Evolutionary conservation across 768 basidiomycete species (phyloP), one percentile per base, ranked within the genome.

Genomic region (Clitopilus hobsonii): DNA sequence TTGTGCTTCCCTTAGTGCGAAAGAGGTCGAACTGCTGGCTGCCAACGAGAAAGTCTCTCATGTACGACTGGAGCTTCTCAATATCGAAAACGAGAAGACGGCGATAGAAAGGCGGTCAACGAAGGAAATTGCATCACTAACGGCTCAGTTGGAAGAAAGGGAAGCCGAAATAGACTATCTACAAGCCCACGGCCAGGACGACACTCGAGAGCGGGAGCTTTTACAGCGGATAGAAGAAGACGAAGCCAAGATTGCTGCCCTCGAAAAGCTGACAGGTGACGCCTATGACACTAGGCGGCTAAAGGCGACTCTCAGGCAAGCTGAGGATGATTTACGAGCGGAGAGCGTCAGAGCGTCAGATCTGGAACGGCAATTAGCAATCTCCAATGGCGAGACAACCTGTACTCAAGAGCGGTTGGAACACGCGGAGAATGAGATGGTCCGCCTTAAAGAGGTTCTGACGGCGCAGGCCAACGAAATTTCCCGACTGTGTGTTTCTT

Each of bases 151-250:
- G 56, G 77, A 80, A 45, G 81, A 79, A 59, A 83, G 76, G 60
- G 81, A 85, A 26, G 82, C 83, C 36, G 89, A 90, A 57, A 59
- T 89, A 8, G 68, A 67, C 18, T 76, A 71, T 38, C 53, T 82
- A 41, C 72, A 64, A 61, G 72, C 66, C 27, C 71, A 75, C 27
- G 65, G 68, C 22, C 80, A 71, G 1, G 67, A 75, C 24, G 72
- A 68, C 20, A 71, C 72, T 56, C 72, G 88, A 51, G 89, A 90
- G 64, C 76, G 78, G 23, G 83, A 83, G 53, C 62, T 90, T 25
- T 57, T 85, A 64, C 74, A 77, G 66, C 75, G 89, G 58, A 82
- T 91, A 25, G 87, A 90, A 41, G 86, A 88, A 61, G 87, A 90
- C 58, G 84, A 84, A 49, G 82, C 80, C 5, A 86, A 83, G 67